Base-by-base conservation (phyloP, 2,329 filamentous ascomycete genomes). In the Mycosphaerelloides madeirae region DNA sequence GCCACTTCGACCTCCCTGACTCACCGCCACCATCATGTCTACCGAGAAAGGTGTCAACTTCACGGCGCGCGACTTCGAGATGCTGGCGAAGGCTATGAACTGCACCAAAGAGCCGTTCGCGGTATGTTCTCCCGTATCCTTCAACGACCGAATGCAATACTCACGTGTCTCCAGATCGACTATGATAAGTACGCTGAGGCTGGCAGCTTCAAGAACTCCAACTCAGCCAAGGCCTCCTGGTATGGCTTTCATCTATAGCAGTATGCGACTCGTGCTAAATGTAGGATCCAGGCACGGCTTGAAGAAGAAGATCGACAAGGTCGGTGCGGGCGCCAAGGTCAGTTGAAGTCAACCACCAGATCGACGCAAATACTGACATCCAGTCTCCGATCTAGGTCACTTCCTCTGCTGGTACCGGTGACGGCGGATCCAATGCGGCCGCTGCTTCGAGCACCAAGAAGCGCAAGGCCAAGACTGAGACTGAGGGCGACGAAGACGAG, bases 381-480 rank as follows among this genome's bases (percentile, higher is more conserved):
- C 9, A 18, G 16, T 6, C 3, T 18, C 13, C 13, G 13, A 32
- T 32, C 33, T 19, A 35, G 33, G 33, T 6, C 33, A 14, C 15
- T 35, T 18, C 11, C 15, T 40, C 19, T 48, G 22, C 22, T 5
- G 22, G 22, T 25, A 25, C 19, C 9, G 22, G 32, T 15, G 38
- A 40, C 25, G 33, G 36, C 31, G 37, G 20, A n/a, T 43, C 14
- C 22, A 36, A 38, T 3, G 34, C 31, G 2, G n/a, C 41, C 25
- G 15, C 39, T 3, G 49, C 40, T n/a, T 41, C 49, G 38, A 41
- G 15, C 3, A 41, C 43, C 3, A 42, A 41, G 31, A 48, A 48
- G 43, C 44, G 44, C 12, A 56, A 55, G 46, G 25, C 50, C n/a
- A 46, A 54, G 8, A 40, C 50, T 16, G 48, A 52, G 38, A 56